Evolutionary conservation across 2,329 filamentous ascomycete species (phyloP), one percentile per base, ranked within the genome.

Genomic region (Paracorniculantispora psalliotae): DNA sequence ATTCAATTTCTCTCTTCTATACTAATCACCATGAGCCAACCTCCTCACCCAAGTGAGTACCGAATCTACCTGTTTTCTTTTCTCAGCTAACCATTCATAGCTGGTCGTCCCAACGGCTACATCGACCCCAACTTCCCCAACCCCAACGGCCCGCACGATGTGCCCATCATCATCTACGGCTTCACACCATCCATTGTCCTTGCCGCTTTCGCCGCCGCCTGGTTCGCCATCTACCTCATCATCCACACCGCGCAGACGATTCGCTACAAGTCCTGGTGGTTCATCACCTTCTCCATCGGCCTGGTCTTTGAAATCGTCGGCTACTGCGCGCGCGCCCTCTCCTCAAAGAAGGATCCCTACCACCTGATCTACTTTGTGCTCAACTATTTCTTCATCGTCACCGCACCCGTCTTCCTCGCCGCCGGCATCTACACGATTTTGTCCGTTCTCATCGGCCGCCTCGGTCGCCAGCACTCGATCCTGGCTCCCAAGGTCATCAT

Each of bases 301-400:
- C 70, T 77, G 1, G 39, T 75, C 17, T 76, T 82, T 64, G 80
- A 82, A 63, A 69, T 81, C 17, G 67, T 81, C 28, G 80, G 79
- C 43, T 82, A 82, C 64, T 66, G 77, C 55, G 76, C 77, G 52
- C 76, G 79, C 9, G 70, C 72, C 2, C 73, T 81, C n/a, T 79
- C 77, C 1, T 73, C 77, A 26, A 73, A 76, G 62, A 70, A 75
- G 47, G 74, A 83, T 61, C 81, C 81, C 0, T 84, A 83, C 67
- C 72, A 77, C 61, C 73, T 83, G 17, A 69, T 78, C 39, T 84
- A 77, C 72, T 85, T 84, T 63, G 79, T 85, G 41, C 69, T 82
- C 48, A 80, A 83, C 65, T 84, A 84, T 72, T 85, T 85, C 73
- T 82, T 82, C 73, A 82, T 85, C 67, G 81, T 85, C 61, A 79